Evolutionary conservation across 1,284 basidiomycete genomes (phyloP), one percentile per base, ranked within the genome.

Genomic region (Pterula multifida): DNA sequence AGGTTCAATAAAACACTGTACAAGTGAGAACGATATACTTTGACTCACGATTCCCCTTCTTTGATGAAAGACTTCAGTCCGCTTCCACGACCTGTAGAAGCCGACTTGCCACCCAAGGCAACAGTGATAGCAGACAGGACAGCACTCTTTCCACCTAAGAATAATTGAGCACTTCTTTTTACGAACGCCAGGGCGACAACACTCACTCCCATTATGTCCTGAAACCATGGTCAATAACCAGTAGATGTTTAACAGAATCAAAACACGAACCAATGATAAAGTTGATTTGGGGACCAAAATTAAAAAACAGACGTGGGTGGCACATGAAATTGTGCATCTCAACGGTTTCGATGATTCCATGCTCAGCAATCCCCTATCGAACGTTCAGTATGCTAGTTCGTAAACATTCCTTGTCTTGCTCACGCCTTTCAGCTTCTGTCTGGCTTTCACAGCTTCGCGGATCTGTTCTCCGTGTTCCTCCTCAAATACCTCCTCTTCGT

Each of bases 281-380:
- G 68, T 98, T 98, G 62, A 98, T 87, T 63, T 92, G 90, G 2
- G 85, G 83, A 0, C 86, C 90, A 57, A 96, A 90, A 3, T 75
- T 72, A 64, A 96, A 87, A 0, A 74, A 79, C 46, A 94, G 75
- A 63, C 78, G 82, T 60, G 81, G 76, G 68, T 98, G 96, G 63
- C 93, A 97, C 94, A 98, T 97, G 67, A 98, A 98, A 64, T 97
- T 87, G 61, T 81, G 73, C 74, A 96, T 79, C 59, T 90, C 84
- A 49, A 98, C 78, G 22, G 73, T 73, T 59, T 92, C 86, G 55
- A 98, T 88, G 54, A 95, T 84, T 11, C 94, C 95, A 57, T 85
- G 78, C 47, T 91, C 82, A 2, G 90, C 87, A 45, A 87, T 71
- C 26, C 72, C 76, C 89, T 90, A 58, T 2, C 36, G 17, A n/a